These are phyloP conservation scores for Colletotrichum ledebouriae DNA, from an alignment of 2,329 filamentous ascomycete species.

Conservation along the genomic window DNA sequence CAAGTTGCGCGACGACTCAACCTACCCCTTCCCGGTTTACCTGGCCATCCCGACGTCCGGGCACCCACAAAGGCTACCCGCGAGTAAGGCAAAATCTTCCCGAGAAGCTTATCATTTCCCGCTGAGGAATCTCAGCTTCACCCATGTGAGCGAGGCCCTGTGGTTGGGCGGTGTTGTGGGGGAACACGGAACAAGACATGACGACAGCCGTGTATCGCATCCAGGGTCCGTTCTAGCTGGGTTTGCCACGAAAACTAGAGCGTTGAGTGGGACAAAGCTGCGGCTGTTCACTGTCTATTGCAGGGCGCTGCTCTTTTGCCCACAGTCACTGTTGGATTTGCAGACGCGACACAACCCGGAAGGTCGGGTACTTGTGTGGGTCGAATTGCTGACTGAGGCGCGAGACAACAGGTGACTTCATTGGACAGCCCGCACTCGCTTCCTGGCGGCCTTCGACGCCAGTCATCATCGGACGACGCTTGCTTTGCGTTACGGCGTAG, in stretches of 20 bases:
- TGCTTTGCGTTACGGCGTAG: conserved; percentile 10
- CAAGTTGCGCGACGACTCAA: conserved; percentile 4
- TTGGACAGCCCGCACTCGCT: conserved; percentile 20
- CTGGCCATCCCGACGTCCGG: conserved; percentile 4
- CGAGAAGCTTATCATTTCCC: conserved; percentile 27
- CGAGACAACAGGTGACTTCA: neutral
- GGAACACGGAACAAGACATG: conserved; percentile 13
- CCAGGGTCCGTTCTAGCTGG: conserved; percentile 8
- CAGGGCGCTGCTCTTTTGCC: too few relatives aligned
- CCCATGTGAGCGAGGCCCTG: conserved; percentile 1
- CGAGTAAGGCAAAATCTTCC: conserved; percentile 28
- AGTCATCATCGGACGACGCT: conserved; percentile 12
- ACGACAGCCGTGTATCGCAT: conserved; percentile 22
- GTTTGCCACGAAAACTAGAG: conserved; percentile 5
- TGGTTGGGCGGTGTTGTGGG: neutral
- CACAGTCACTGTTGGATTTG: neutral
- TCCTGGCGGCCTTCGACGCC: neutral
- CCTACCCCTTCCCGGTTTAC: too few relatives aligned
- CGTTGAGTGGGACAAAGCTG: conserved; percentile 5
- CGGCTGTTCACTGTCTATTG: conserved; percentile 9
- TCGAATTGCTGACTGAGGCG: neutral
- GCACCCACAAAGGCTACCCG: conserved; percentile 15
- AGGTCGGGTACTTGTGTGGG: neutral
- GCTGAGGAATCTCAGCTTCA: conserved; percentile 16
- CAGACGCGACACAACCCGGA: neutral